phyloP scores from a whole-genome alignment of 1,284 basidiomycete species.

The Marasmius tenuissimus region DNA sequence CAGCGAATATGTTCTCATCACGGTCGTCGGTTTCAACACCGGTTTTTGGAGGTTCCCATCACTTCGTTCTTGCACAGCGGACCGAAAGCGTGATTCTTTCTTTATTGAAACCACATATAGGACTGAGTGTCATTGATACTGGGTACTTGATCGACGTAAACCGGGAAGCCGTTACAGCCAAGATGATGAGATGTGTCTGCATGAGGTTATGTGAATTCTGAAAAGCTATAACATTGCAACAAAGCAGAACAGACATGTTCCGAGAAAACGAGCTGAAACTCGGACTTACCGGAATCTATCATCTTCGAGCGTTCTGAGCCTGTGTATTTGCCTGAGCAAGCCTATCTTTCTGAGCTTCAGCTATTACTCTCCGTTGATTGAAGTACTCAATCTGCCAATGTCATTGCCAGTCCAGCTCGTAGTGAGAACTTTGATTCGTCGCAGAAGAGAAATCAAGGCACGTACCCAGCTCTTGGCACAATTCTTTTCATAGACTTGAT shows the following conservation, averaged over 20 bases:
- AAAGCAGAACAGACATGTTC: not conserved
- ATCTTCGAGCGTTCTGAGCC: constrained; percentile 40
- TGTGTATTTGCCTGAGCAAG: constrained; percentile 58
- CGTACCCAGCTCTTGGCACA: constrained; percentile 86
- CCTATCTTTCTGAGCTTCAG: constrained; percentile 68
- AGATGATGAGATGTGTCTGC: no score
- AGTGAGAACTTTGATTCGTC: not conserved
- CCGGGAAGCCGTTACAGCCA: no score
- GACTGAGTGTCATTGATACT: no score
- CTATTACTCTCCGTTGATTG: constrained; percentile 76
- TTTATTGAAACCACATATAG: no score
- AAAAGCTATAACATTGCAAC: not conserved
- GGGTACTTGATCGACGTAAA: no score
- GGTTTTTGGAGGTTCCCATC: no score
- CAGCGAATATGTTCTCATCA: no score
- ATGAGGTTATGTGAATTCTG: no score
- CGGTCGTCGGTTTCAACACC: no score
- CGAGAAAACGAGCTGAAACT: not conserved
- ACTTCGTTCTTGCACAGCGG: no score
- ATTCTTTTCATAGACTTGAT: constrained; percentile 55
- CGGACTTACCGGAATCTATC: not conserved
- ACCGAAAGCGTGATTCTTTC: no score
- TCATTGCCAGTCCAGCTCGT: not conserved
- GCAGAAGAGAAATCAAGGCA: constrained; percentile 13
- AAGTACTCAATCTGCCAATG: constrained; percentile 76